Conservation (phyloP, 495 filamentous ascomycete species). For the Paragyromitra xinjiangensis region DNA sequence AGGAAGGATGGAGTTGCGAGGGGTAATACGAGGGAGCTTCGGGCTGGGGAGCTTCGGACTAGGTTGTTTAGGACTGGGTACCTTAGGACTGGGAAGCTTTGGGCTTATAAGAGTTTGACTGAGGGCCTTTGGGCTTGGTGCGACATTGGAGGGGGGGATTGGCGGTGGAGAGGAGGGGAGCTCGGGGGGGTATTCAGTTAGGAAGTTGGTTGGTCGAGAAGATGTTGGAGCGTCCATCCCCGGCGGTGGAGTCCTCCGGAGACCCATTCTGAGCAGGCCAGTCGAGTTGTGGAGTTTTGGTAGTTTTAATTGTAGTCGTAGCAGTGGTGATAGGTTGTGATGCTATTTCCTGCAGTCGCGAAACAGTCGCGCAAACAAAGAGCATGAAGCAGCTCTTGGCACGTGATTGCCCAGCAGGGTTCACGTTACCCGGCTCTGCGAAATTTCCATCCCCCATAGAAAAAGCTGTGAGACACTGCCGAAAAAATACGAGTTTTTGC, state of each 20-base stretch:
- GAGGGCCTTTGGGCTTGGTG: background rate
- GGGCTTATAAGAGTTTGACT: background rate
- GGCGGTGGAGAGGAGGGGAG: conserved; percentile 9
- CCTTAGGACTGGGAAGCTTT: background rate
- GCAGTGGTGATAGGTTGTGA: background rate
- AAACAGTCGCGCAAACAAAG: conserved; percentile 33
- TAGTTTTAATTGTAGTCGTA: background rate
- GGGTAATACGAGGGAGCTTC: conserved; percentile 20
- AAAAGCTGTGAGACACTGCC: background rate
- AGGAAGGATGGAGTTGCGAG: conserved; percentile 38
- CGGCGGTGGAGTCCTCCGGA: conserved; percentile 45
- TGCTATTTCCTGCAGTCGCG: conserved; percentile 18
- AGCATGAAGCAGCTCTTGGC: background rate
- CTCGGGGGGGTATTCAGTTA: background rate
- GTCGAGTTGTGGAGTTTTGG: background rate
- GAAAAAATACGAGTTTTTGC: conserved; percentile 6
- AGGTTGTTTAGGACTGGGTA: background rate
- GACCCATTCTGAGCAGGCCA: conserved; percentile 25
- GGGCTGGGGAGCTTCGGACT: conserved; percentile 24
- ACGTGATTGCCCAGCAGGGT: conserved; percentile 21
- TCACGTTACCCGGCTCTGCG: conserved; percentile 32
- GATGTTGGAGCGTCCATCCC: conserved; percentile 21
- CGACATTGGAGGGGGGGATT: background rate
- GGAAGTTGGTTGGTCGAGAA: conserved; percentile 2
- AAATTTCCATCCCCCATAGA: background rate